Conservation (phyloP, 257 asterid genomes). For the Eucommia ulmoides region DNA sequence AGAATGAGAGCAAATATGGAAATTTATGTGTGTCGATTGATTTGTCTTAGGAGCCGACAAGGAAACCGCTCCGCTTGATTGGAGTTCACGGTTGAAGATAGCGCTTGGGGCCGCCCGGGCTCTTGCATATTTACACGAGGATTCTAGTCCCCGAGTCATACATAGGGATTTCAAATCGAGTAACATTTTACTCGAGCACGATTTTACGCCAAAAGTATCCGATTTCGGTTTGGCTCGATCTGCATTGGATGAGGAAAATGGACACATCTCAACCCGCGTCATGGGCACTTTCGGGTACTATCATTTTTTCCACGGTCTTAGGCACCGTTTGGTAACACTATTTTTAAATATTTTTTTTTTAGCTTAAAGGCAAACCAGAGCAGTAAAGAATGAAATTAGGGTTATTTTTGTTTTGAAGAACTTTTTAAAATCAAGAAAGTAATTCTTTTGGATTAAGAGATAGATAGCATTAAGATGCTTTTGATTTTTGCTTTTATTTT, state of each 20-base stretch:
- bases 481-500: no score
- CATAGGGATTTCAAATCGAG: constrained; percentile 94
- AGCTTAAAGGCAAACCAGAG: no score
- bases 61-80: constrained; percentile 66
- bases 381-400: no score
- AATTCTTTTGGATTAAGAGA: no score
- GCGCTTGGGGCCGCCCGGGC: constrained; percentile 98
- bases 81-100: constrained; percentile 78
- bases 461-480: no score
- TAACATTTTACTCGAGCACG: constrained; percentile 78
- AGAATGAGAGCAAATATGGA: no score
- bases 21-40: no score
- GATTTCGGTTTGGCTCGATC: constrained; percentile 91
- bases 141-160: constrained; percentile 90
- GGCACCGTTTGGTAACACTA: no score
- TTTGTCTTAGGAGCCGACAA: constrained; percentile 53
- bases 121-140: constrained; percentile 89
- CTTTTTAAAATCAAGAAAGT: no score
- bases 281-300: constrained; percentile 98
- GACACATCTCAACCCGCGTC: constrained; percentile 85
- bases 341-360: no score
- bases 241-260: constrained; percentile 66
- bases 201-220: constrained; percentile 78
- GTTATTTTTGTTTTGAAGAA: no score
- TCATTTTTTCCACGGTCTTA: no score